Evolutionary conservation across 257 asterid species (phyloP).

Genomic region (Gentiana macrophylla): DNA sequence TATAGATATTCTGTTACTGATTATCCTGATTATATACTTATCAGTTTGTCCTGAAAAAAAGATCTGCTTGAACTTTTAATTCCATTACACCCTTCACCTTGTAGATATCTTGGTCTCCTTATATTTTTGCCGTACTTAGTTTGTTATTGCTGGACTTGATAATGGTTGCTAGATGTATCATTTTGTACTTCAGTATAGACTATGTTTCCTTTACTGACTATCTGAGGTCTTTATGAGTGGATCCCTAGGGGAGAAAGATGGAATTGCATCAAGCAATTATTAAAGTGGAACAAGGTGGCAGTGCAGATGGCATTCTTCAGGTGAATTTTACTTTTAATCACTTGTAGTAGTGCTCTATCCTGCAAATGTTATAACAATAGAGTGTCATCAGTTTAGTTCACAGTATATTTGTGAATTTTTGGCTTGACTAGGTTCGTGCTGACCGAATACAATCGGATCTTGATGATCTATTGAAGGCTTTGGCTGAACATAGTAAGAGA

Average conservation of each 20-base stretch:
- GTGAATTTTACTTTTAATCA: conserved; percentile 24
- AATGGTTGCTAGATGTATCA: too few relatives aligned
- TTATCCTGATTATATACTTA: too few relatives aligned
- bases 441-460: conserved; percentile 97
- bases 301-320: conserved; percentile 99
- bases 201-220: too few relatives aligned
- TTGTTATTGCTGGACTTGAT: too few relatives aligned
- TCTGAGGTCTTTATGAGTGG: conserved; percentile 6
- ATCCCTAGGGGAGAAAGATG: conserved; percentile 70
- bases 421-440: conserved; percentile 75
- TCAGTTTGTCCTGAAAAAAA: too few relatives aligned
- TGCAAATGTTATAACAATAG: background rate
- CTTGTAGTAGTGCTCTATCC: conserved; percentile 10
- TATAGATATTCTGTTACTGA: too few relatives aligned
- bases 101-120: background rate
- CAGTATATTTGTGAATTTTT: conserved; percentile 12
- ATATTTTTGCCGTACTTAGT: background rate
- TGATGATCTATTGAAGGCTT: conserved; percentile 85
- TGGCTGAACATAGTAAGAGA: conserved; percentile 80
- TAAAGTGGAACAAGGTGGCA: conserved; percentile 99
- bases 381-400: conserved; percentile 4
- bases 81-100: background rate
- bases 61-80: background rate
- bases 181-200: too few relatives aligned
- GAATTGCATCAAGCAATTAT: conserved; percentile 86